Evolutionary conservation across 257 asterid species (phyloP), one percentile per base, ranked within the genome.

Genomic region (Misopates orontium): DNA sequence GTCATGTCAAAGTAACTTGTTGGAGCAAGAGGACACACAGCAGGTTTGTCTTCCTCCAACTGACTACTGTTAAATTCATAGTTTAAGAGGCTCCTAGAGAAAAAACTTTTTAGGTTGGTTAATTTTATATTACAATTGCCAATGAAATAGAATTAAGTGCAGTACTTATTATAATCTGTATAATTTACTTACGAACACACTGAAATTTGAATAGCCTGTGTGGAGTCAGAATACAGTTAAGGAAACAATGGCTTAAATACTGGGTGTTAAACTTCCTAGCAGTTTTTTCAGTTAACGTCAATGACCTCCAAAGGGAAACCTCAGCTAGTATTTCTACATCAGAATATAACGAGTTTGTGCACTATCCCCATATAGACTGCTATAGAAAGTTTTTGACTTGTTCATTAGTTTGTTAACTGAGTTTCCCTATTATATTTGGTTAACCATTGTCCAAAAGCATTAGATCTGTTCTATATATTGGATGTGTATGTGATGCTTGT

Each of bases 11-110:
- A 87, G 68, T 71, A 81, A 81, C 73, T 73, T 81, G 44, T 77
- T 88, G 8, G 95, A 85, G 77, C 85, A 78, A 70, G 98, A 92
- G 82, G 93, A 89, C 67, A 64, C 69, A 69, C 82, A 83, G 63
- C 96, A 88, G 96, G 98, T 89, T 68, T 73, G 85, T 71, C 69
- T 48, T 78, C 69, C 41, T 73, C 50, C 54, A 61, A 21, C 16
- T 64, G 62, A 28, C 5, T 61, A 67, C 54, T 17, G 18, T 50
- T 59, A 13, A 15, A 1, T 68, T 21, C 54, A 53, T 51, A 63
- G 71, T 54, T 60, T 48, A 60, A n/a, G 42, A 48, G 23, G 52
- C 36, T 24, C 22, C 10, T 32, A 11, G 21, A n/a, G 52, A 66
- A 39, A 49, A 17, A 32, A 21, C 31, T 56, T 42, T 52, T 62